Evolutionary conservation across 1,284 basidiomycete genomes (phyloP), one percentile per base, ranked within the genome.

Genomic region (Rhodofomes roseus): DNA sequence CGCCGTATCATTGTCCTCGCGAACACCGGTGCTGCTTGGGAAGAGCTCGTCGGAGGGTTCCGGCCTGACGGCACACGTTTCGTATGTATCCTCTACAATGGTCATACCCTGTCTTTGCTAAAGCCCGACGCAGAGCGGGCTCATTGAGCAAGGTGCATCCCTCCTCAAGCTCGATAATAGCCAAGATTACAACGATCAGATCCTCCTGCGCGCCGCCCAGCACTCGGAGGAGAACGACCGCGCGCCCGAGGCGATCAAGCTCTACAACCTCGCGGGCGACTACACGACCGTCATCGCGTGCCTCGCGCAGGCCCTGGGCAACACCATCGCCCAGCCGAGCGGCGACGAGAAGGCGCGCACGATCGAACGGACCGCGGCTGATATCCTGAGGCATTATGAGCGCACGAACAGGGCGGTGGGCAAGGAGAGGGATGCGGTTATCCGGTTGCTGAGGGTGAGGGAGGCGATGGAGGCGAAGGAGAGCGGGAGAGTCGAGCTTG

Each of bases 211-310:
- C 12, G 92, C 95, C 0, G 93, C 95, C 1, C 81, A 83, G 55
- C 81, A 92, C 67, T 89, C 80, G 59, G 90, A 82, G 74, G 86
- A 87, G 64, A 90, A 88, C 65, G 88, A 90, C 67, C 89, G 92
- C 31, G 87, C 92, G 46, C 83, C 89, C 5, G 95, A 98, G 72
- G 95, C 95, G 1, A 95, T 99, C 76, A 91, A 96, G 73, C 79
- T 99, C 51, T 98, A 95, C 79, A 96, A 98, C 75, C 86, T 98
- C 39, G 95, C 96, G 0, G 92, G 93, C 40, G 93, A 97, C 63
- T 95, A 96, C 72, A 79, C 87, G 54, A 93, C 90, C 31, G 96
- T 99, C 52, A 85, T 98, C 41, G 81, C 86, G 8, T 94, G 93
- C 60, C 87, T 99, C 46, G 95, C 94, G 44, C 87, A 89, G 59